These are phyloP conservation scores for Jaenimonas drosophilae DNA, from an alignment of 208 protist genomes.

Conservation along the genomic window DNA sequence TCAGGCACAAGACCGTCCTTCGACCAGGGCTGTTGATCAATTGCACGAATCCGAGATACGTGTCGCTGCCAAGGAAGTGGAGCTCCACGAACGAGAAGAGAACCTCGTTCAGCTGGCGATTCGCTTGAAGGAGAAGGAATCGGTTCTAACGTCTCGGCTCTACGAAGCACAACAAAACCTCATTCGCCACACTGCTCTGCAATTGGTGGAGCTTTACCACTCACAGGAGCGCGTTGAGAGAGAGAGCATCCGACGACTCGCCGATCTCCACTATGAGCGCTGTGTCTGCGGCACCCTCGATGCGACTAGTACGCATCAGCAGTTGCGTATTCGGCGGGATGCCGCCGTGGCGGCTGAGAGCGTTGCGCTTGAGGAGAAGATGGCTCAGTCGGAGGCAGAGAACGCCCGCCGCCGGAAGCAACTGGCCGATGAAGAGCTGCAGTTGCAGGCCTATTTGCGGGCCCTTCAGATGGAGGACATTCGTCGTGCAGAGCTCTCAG, in stretches of 20 bases:
- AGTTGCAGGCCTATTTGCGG: constrained; percentile 42
- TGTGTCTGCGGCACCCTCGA: constrained; percentile 9
- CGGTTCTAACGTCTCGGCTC: not conserved
- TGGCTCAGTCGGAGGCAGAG: constrained; percentile 4
- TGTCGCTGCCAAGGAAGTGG: constrained; percentile 32
- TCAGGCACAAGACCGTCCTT: too few species aligned
- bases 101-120: constrained; percentile 22
- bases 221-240: constrained; percentile 24
- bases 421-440: constrained; percentile 30
- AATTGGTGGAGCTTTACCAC: constrained; percentile 12
- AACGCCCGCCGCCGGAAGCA: constrained; percentile 9
- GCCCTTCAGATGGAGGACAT: constrained; percentile 49
- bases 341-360: constrained; percentile 9
- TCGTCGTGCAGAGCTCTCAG: constrained; percentile 16
- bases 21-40: too few species aligned
- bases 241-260: constrained; percentile 12
- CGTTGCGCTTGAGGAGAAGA: constrained; percentile 4
- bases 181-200: constrained; percentile 21
- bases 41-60: constrained; percentile 40
- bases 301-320: constrained; percentile 10
- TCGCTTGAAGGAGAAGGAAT: constrained; percentile 13
- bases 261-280: constrained; percentile 12
- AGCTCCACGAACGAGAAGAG: constrained; percentile 22
- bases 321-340: too few species aligned
- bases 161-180: constrained; percentile 9